Conservation (phyloP, 2,329 filamentous ascomycete genomes). For the Thermochaetoides dissita region DNA sequence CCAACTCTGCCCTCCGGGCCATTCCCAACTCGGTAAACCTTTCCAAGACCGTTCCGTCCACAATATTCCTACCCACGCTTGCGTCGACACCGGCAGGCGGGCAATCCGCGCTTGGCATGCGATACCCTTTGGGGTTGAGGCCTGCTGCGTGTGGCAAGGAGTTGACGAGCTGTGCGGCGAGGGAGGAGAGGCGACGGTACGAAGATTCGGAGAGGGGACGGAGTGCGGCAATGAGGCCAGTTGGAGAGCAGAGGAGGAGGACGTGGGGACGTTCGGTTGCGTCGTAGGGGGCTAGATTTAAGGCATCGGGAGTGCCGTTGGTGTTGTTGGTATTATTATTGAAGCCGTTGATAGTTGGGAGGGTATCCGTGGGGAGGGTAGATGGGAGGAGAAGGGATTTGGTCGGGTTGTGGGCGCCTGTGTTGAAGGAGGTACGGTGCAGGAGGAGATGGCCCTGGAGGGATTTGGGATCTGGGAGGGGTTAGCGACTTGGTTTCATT, state of each 20-base stretch:
- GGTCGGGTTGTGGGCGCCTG: constrained; percentile 63
- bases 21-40: constrained; percentile 65
- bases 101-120: constrained; percentile 35
- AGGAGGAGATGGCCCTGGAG: constrained; percentile 78
- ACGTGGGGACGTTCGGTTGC: constrained; percentile 20
- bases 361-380: constrained; percentile 16
- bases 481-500: constrained; percentile 15
- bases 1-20: constrained; percentile 57
- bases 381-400: constrained; percentile 60
- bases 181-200: constrained; percentile 70
- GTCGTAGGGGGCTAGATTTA: background rate
- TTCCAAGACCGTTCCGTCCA: constrained; percentile 65
- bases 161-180: constrained; percentile 66
- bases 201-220: constrained; percentile 63
- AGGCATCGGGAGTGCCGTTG: constrained; percentile 15
- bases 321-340: constrained; percentile 17
- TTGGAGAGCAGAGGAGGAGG: constrained; percentile 58
- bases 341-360: constrained; percentile 9
- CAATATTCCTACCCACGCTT: constrained; percentile 48
- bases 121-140: constrained; percentile 70
- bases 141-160: constrained; percentile 64
- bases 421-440: constrained; percentile 75
- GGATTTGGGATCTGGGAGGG: constrained; percentile 66
- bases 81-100: constrained; percentile 38
- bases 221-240: constrained; percentile 64